These are phyloP conservation scores for Penicillium cataractarum DNA, from an alignment of 495 filamentous ascomycete species.

Conservation along the genomic window DNA sequence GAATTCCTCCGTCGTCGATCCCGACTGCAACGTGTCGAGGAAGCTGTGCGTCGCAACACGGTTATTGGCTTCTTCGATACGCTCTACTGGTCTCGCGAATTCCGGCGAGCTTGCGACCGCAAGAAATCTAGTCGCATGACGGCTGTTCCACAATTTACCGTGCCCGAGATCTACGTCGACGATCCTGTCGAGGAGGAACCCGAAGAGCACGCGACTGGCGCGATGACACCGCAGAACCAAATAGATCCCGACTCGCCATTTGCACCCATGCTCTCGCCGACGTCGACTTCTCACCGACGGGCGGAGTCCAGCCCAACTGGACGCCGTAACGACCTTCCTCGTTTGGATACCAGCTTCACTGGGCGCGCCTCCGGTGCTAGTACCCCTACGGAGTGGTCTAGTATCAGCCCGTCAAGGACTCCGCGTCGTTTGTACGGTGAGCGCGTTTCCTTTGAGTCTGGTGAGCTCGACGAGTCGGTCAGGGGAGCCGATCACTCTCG, in stretches of 20 bases:
- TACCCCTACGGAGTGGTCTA: conserved; percentile 51
- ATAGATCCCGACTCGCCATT: conserved; percentile 22
- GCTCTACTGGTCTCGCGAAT: conserved; percentile 83
- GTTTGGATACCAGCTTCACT: conserved; percentile 45
- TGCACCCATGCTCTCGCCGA: conserved; percentile 41
- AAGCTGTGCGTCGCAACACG: conserved; percentile 84
- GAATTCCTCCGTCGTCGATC: conserved; percentile 92
- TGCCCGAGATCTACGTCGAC: conserved; percentile 91
- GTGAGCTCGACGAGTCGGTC: conserved; percentile 20
- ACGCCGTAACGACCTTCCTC: conserved; percentile 31
- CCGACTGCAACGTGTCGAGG: conserved; percentile 92
- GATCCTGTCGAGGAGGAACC: conserved; percentile 51
- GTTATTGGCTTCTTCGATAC: conserved; percentile 97
- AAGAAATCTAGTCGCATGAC: conserved; percentile 75
- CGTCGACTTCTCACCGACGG: conserved; percentile 33
- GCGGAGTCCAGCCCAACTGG: conserved; percentile 33
- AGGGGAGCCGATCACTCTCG: conserved; percentile 35
- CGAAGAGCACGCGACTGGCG: conserved; percentile 26
- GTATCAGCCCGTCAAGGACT: conserved; percentile 47
- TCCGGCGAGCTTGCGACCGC: conserved; percentile 69
- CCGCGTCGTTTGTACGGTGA: conserved; percentile 40
- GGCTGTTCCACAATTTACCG: conserved; percentile 74
- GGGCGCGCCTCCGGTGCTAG: conserved; percentile 33
- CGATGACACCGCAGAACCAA: conserved; percentile 29
- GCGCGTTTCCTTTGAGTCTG: conserved; percentile 35